A percentile compares a stretch with the other conserved stretches of the same genome.
phyloP scores from a whole-genome alignment of 306 rosid species.

The Luffa acutangula region DNA sequence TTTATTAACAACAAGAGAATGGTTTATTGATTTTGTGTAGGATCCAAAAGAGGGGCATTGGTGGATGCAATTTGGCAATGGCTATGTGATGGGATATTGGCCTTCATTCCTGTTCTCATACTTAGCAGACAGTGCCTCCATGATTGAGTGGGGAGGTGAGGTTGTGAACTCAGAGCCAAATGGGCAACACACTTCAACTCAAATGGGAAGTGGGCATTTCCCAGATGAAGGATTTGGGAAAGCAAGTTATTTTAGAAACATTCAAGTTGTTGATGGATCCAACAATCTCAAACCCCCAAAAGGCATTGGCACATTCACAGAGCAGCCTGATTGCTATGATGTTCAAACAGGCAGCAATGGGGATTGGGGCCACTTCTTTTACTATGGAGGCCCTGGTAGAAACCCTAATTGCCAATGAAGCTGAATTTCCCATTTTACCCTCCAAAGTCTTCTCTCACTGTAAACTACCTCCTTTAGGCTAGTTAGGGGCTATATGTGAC shows the following conservation, averaged over 20 bases:
- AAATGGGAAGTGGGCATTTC: conserved; percentile 93
- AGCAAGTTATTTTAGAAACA: conserved; percentile 79
- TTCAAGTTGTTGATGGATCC: conserved; percentile 86
- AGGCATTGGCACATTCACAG: conserved; percentile 77
- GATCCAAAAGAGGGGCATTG: conserved; percentile 98
- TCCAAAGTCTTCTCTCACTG: conserved; percentile 25
- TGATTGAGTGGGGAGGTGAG: conserved; percentile 99
- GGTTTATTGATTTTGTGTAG: conserved; percentile 17
- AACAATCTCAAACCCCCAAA: conserved; percentile 91
- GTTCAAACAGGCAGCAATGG: conserved; percentile 90
- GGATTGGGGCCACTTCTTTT: conserved; percentile 97
- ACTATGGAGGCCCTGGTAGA: conserved; percentile 98
- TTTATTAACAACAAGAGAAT: not conserved
- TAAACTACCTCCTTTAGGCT: conserved; percentile 7
- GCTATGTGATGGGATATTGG: conserved; percentile 84
- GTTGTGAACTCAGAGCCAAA: conserved; percentile 76
- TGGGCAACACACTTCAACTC: conserved; percentile 85
- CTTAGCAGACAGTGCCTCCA: conserved; percentile 88
- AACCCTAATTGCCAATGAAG: conserved; percentile 60
- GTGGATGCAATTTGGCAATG: conserved; percentile 99
- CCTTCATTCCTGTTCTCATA: conserved; percentile 90
- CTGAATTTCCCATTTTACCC: conserved; percentile 10
- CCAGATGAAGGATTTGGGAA: conserved; percentile 95
- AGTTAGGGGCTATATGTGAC: conserved; percentile 28
- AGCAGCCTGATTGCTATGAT: conserved; percentile 85